phyloP scores from a whole-genome alignment of 179 eudicot species.

The Patellifolia procumbens region DNA sequence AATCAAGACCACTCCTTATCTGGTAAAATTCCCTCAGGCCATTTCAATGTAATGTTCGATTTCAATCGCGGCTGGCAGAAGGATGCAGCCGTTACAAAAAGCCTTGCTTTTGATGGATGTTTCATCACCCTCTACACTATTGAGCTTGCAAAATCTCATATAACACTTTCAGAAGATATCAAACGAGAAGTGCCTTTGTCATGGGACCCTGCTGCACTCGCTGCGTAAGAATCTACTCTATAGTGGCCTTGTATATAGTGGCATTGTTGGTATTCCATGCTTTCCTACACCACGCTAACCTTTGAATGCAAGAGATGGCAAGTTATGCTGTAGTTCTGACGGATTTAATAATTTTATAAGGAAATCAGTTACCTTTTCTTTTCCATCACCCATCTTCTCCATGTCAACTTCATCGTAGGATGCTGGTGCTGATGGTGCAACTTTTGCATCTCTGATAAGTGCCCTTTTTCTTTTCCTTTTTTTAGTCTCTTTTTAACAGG shows the following conservation, averaged over 20 bases:
- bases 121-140: conserved; percentile 76
- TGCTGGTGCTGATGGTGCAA: not conserved
- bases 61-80: conserved; percentile 87
- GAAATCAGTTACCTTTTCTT: not conserved
- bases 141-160: conserved; percentile 67
- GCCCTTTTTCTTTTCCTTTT: too few species aligned
- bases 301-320: too few species aligned
- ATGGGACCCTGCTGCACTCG: conserved; percentile 89
- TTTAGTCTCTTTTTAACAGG: too few species aligned
- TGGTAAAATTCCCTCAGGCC: conserved; percentile 92
- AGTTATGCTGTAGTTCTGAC: not conserved
- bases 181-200: conserved; percentile 82
- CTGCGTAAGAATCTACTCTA: conserved; percentile 57
- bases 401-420: not conserved
- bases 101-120: conserved; percentile 93
- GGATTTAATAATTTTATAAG: not conserved
- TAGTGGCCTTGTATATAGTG: not conserved
- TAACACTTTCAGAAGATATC: conserved; percentile 65
- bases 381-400: not conserved
- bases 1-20: conserved; percentile 76
- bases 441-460: not conserved
- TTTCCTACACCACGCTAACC: not conserved
- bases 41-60: conserved; percentile 73
- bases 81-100: conserved; percentile 76
- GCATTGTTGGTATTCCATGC: not conserved